Percentiles rank a stretch among this genome's conserved stretches.
Conservation (phyloP, 306 rosid species). For the Fagus sylvatica region DNA sequence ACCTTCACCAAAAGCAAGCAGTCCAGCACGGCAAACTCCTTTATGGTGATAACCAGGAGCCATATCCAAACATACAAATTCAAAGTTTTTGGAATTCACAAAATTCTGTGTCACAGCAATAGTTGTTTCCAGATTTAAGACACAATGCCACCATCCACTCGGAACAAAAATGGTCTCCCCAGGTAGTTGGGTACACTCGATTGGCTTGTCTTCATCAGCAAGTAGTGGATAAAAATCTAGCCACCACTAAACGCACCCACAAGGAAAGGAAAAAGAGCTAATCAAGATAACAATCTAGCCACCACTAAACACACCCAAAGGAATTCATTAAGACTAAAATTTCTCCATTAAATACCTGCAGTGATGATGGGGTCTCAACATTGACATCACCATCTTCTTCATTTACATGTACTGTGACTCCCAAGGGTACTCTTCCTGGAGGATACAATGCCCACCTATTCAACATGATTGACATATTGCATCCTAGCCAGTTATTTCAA, state of each 20-base stretch:
- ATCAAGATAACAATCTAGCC: constrained; percentile 62
- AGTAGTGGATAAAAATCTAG: constrained; percentile 97
- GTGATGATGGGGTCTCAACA: constrained; percentile 79
- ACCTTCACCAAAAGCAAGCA: constrained; percentile 80
- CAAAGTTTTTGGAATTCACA: constrained; percentile 82
- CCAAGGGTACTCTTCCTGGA: constrained; percentile 95
- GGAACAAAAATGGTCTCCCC: constrained; percentile 98
- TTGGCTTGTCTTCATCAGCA: constrained; percentile 95
- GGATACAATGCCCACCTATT: constrained; percentile 98
- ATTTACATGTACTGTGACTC: constrained; percentile 91
- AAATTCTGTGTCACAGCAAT: constrained; percentile 95
- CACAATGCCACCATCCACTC: constrained; percentile 99
- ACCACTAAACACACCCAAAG: constrained; percentile 69
- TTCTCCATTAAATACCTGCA: constrained; percentile 62
- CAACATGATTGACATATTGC: constrained; percentile 30
- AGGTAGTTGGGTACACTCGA: constrained; percentile 92
- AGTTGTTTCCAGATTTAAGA: constrained; percentile 87
- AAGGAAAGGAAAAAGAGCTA: constrained; percentile 21
- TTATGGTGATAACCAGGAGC: constrained; percentile 97
- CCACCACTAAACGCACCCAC: constrained; percentile 81
- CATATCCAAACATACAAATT: constrained; percentile 96
- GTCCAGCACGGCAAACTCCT: constrained; percentile 97
- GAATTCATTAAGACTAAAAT: constrained; percentile 17
- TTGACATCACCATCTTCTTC: constrained; percentile 95
- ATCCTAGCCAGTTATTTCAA: constrained; percentile 23